phyloP scores from a whole-genome alignment of 495 filamentous ascomycete species.

The Xylaria grammica region DNA sequence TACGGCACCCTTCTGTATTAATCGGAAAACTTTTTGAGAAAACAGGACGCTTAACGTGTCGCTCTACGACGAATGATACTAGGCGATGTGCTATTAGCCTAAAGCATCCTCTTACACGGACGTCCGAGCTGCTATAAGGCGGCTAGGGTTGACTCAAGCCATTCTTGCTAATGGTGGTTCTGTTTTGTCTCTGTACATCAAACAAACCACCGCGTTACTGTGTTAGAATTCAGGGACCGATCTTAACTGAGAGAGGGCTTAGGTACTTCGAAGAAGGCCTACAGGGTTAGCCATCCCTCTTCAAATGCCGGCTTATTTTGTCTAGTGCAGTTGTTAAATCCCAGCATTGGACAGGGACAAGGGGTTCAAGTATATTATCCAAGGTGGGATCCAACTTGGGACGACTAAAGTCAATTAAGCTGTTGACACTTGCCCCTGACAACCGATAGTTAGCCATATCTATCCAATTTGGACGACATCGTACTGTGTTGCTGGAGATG shows the following conservation, averaged over 20 bases:
- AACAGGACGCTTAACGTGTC: background rate
- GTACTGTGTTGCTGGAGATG: background rate
- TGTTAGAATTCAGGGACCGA: background rate
- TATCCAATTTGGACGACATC: background rate
- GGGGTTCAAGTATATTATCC: background rate
- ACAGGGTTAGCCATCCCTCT: background rate
- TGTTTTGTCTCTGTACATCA: slow-evolving; percentile 12
- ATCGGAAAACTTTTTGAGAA: background rate
- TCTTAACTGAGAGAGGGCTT: background rate
- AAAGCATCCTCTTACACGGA: slow-evolving; percentile 1
- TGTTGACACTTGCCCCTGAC: background rate
- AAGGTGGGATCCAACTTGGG: background rate
- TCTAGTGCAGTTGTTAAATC: too few species aligned
- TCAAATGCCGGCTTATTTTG: too few species aligned
- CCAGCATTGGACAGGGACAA: too few species aligned
- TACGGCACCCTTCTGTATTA: background rate
- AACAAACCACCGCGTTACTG: background rate
- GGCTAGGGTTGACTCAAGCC: background rate
- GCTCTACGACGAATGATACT: background rate
- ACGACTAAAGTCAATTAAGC: background rate
- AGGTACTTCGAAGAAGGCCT: background rate
- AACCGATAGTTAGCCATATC: background rate
- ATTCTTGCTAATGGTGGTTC: background rate
- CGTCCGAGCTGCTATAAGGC: background rate
- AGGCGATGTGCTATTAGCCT: slow-evolving; percentile 2